phyloP scores from a whole-genome alignment of 2,329 filamentous ascomycete genomes.

The Fusarium sp. region DNA sequence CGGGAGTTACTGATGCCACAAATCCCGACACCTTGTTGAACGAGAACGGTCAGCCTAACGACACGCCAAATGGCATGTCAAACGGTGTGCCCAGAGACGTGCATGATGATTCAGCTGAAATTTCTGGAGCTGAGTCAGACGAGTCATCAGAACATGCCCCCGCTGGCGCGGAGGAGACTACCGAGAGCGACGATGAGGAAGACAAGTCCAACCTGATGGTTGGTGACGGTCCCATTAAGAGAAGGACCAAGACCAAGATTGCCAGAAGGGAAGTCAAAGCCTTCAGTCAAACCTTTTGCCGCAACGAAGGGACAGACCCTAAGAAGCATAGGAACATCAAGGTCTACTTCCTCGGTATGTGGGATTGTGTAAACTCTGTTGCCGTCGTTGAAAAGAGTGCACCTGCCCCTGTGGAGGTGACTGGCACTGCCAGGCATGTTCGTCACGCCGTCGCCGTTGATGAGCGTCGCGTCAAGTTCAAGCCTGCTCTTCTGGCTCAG shows the following conservation, averaged over 20 bases:
- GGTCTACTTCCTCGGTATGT: conserved; percentile 66
- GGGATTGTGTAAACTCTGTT: conserved; percentile 66
- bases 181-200: not conserved
- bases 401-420: conserved; percentile 53
- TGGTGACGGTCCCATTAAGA: not conserved
- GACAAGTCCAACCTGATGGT: not conserved
- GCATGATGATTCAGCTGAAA: too few species aligned
- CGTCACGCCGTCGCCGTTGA: conserved; percentile 66
- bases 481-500: conserved; percentile 60
- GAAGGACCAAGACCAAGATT: not conserved
- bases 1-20: not conserved
- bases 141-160: not conserved
- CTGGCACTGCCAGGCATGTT: conserved; percentile 58
- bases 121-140: too few species aligned
- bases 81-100: not conserved
- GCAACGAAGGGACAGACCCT: conserved; percentile 45
- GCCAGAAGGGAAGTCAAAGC: conserved; percentile 54
- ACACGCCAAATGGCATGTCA: fast-evolving
- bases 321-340: conserved; percentile 54
- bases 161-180: not conserved
- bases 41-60: not conserved
- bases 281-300: conserved; percentile 62
- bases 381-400: conserved; percentile 54
- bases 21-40: not conserved
- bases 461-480: conserved; percentile 67